Evolutionary conservation across 2,329 filamentous ascomycete genomes (phyloP).

Genomic region (Aschersonia sp.): DNA sequence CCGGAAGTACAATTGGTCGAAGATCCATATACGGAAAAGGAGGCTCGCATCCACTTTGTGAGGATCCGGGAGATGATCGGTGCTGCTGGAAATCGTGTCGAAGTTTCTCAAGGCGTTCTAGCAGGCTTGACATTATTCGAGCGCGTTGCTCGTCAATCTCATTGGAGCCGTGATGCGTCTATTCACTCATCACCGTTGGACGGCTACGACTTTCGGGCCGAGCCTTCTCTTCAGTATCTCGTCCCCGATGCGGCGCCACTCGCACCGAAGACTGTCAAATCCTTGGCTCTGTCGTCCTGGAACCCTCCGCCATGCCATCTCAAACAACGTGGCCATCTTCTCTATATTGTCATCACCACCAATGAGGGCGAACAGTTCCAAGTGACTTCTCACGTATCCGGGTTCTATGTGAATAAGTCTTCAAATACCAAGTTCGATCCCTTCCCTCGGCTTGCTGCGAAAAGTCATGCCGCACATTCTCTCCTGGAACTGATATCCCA

Average conservation of each 20-base stretch:
- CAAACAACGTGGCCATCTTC: slow-evolving; percentile 78
- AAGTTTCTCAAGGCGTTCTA: slow-evolving; percentile 72
- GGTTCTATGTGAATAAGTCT: slow-evolving; percentile 95
- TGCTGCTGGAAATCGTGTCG: slow-evolving; percentile 76
- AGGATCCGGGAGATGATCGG: slow-evolving; percentile 87
- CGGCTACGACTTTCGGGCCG: slow-evolving; percentile 64
- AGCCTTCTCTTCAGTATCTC: slow-evolving; percentile 54
- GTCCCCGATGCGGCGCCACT: slow-evolving; percentile 52
- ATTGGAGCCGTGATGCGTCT: slow-evolving; percentile 18
- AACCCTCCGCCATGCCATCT: slow-evolving; percentile 90
- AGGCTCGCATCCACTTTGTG: slow-evolving; percentile 87
- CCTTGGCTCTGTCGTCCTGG: slow-evolving; percentile 80
- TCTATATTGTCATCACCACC: slow-evolving; percentile 81
- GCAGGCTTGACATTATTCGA: slow-evolving; percentile 83
- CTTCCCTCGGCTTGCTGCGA: slow-evolving; percentile 62
- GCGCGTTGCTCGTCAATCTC: slow-evolving; percentile 43
- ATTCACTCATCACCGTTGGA: slow-evolving; percentile 30
- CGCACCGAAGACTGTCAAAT: slow-evolving; percentile 82
- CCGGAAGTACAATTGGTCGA: slow-evolving; percentile 74
- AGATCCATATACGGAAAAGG: slow-evolving; percentile 97
- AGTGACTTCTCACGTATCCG: slow-evolving; percentile 83
- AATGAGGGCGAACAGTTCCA: slow-evolving; percentile 92
- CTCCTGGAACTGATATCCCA: slow-evolving; percentile 65
- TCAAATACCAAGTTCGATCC: slow-evolving; percentile 94
- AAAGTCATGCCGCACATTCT: slow-evolving; percentile 70